Base-by-base conservation (phyloP, 768 basidiomycete species). In the Rhodocollybia butyracea region DNA sequence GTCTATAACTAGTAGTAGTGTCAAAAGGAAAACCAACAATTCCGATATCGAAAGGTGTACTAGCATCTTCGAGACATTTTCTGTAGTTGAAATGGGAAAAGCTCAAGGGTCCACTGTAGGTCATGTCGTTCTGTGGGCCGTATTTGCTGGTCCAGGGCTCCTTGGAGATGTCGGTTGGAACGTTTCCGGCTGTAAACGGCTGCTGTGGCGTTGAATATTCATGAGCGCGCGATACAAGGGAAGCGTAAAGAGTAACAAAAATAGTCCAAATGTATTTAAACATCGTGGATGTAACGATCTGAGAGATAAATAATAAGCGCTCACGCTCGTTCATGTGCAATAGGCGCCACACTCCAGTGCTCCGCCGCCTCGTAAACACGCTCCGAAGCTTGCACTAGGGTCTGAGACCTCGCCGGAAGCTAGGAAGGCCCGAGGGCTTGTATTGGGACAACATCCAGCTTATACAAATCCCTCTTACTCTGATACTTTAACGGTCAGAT, bases 1-100 rank as follows among this genome's bases (percentile, higher is more conserved):
- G 75, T 5, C 80, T 70, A 56, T 75, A 81, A 0, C 68, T 65
- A 11, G 77, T 76, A 1, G 73, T 72, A 1, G 82, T 85, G 57
- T 86, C 81, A 56, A 84, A 84, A 1, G 84, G 83, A 69, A 83
- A 80, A 12, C 83, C 86, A 6, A 89, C 67, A 30, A 89, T 57
- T 10, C 82, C 86, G 51, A 89, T 78, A 64, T 89, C 84, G 57
- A 82, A 81, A 3, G 63, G 62, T 17, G 63, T 56, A 8, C 65
- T 64, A 12, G 67, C 66, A 51, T 82, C 73, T 57, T 81, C 78
- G 8, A 86, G 73, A 60, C 84, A 86, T 32, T 73, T 72, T 4
- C 68, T 48, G 61, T 85, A 86, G 2, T 83, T 79, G 13, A 85
- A 68, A 61, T 87, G 88, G 15, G 87, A 85, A 68, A 89, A 89